Conservation (phyloP, 1,139 yeast species). For the Debaryomycetaceae sp. region DNA sequence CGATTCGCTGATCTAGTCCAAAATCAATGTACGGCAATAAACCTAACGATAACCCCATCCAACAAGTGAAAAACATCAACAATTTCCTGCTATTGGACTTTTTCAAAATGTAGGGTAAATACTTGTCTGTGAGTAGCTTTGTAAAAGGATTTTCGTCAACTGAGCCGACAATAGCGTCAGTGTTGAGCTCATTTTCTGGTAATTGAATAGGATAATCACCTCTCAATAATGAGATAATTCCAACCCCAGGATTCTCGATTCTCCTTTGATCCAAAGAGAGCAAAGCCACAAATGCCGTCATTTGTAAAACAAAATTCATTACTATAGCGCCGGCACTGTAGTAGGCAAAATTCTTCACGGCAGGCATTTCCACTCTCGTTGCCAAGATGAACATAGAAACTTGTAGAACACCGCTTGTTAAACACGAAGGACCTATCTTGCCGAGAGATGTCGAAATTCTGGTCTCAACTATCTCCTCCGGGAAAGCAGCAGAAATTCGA, state of each 20-base stretch:
- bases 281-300: conserved; percentile 77
- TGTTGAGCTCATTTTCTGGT: conserved; percentile 8
- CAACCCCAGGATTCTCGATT: conserved; percentile 56
- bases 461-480: conserved; percentile 30
- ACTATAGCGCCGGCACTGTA: conserved; percentile 86
- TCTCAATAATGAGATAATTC: conserved; percentile 52
- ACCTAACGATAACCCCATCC: conserved; percentile 68
- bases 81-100: conserved; percentile 46
- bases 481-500: conserved; percentile 45
- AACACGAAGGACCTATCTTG: conserved; percentile 82
- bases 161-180: conserved; percentile 9
- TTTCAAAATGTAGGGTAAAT: conserved; percentile 55
- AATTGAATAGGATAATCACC: conserved; percentile 3
- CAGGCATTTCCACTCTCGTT: conserved; percentile 86
- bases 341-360: conserved; percentile 86
- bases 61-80: conserved; percentile 49
- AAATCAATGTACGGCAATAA: conserved; percentile 65
- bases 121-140: conserved; percentile 18
- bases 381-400: conserved; percentile 76
- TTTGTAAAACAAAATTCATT: conserved; percentile 71
- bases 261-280: conserved; percentile 66
- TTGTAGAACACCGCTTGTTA: conserved; percentile 74
- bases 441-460: conserved; percentile 64
- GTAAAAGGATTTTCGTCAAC: conserved; percentile 26
- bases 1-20: conserved; percentile 87